Percentiles rank a stretch among this genome's conserved stretches.
Evolutionary conservation across 805 yeast genomes (phyloP).

Genomic region (Candida anglica): DNA sequence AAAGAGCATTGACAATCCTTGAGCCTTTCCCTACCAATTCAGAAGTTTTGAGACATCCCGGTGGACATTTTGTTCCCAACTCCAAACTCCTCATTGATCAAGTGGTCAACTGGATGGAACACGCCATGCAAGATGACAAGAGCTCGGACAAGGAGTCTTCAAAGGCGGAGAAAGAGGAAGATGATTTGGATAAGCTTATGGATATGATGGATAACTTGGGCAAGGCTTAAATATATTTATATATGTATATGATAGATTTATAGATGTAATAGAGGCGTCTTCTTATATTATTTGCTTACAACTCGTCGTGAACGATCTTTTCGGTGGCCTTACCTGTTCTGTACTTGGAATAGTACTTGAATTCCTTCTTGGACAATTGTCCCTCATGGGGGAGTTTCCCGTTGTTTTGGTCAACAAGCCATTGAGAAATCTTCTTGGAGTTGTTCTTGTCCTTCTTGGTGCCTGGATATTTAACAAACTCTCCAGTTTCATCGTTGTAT

Average conservation of each 20-base stretch:
- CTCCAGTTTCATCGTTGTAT: slow-evolving; percentile 14
- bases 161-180: slow-evolving; percentile 11
- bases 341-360: slow-evolving; percentile 21
- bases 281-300: slow-evolving; percentile 13
- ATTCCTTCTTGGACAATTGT: slow-evolving; percentile 29
- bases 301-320: slow-evolving; percentile 22
- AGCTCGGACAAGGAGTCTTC: slow-evolving; percentile 4
- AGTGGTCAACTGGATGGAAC: slow-evolving; percentile 37
- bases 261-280: not conserved
- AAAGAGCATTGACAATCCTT: slow-evolving; percentile 60
- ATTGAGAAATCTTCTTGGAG: slow-evolving; percentile 26
- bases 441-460: slow-evolving; percentile 23
- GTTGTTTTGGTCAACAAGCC: slow-evolving; percentile 22
- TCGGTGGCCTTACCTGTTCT: slow-evolving; percentile 22
- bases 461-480: slow-evolving; percentile 18
- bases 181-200: slow-evolving; percentile 29
- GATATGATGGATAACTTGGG: slow-evolving; percentile 32
- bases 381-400: slow-evolving; percentile 33
- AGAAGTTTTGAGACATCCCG: slow-evolving; percentile 77
- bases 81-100: slow-evolving; percentile 49
- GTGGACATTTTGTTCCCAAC: slow-evolving; percentile 96
- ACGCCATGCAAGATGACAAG: slow-evolving; percentile 1
- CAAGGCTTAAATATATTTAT: not conserved
- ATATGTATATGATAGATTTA: not conserved
- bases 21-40: slow-evolving; percentile 39